phyloP scores from a whole-genome alignment of 108 stramenopile species.

The Schizochytrium sp. region DNA sequence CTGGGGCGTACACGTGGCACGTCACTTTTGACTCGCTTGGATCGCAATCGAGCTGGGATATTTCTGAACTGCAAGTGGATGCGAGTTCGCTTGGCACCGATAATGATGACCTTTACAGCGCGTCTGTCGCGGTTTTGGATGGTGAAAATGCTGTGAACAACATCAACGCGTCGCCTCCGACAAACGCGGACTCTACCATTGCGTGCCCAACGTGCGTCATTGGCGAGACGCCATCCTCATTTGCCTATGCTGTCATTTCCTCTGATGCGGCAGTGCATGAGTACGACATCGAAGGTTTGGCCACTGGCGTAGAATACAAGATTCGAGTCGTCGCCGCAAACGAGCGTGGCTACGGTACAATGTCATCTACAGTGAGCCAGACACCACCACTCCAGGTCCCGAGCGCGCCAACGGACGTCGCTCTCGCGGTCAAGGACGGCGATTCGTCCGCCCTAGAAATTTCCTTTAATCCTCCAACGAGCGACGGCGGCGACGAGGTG shows the following conservation, averaged over 20 bases:
- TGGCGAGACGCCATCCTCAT: slow-evolving; percentile 60
- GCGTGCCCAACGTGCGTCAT: slow-evolving; percentile 23
- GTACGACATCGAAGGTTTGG: slow-evolving; percentile 54
- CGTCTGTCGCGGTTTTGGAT: not conserved
- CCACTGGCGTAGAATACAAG: slow-evolving; percentile 58
- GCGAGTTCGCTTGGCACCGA: slow-evolving; percentile 25
- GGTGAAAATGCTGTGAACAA: slow-evolving; percentile 31
- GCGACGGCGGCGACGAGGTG: slow-evolving; percentile 59
- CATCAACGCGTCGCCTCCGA: not conserved
- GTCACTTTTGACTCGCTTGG: not conserved
- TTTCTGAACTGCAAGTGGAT: not conserved
- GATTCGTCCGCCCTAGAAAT: slow-evolving; percentile 53
- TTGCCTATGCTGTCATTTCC: slow-evolving; percentile 40
- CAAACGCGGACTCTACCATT: slow-evolving; percentile 15
- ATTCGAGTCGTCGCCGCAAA: slow-evolving; percentile 64
- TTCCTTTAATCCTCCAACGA: slow-evolving; percentile 46
- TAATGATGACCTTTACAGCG: slow-evolving; percentile 20
- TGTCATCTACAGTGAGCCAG: slow-evolving; percentile 31
- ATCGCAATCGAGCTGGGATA: not conserved
- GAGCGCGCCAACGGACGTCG: slow-evolving; percentile 49
- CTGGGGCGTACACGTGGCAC: slow-evolving; percentile 16
- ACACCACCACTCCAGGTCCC: slow-evolving; percentile 58
- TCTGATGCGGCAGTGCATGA: slow-evolving; percentile 22
- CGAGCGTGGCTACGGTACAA: slow-evolving; percentile 52
- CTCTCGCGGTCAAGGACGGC: slow-evolving; percentile 52